phyloP scores from a whole-genome alignment of 2,329 filamentous ascomycete genomes.

The Microcera coccophila region DNA sequence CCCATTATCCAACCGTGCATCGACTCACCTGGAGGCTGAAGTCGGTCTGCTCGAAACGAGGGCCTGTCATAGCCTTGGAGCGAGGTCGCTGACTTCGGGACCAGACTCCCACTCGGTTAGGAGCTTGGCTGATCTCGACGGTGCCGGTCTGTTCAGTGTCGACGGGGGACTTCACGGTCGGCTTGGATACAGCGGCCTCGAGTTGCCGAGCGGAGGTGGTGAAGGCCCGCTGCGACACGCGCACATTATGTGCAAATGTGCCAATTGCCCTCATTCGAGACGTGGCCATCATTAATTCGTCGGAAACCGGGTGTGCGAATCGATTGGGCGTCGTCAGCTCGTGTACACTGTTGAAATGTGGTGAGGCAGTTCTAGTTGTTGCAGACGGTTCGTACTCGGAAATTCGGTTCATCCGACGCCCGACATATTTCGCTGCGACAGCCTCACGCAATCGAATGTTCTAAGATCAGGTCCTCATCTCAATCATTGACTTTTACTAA shows the following conservation, averaged over 20 bases:
- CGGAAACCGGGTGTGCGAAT: slow-evolving; percentile 24
- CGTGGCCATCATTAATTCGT: slow-evolving; percentile 36
- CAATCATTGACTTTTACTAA: too few species aligned
- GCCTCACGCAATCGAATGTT: too few species aligned
- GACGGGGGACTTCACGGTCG: slow-evolving; percentile 40
- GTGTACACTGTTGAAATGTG: slow-evolving; percentile 15
- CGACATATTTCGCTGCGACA: slow-evolving; percentile 20
- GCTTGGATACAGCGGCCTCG: slow-evolving; percentile 41
- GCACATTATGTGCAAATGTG: slow-evolving; percentile 42
- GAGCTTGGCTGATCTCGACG: slow-evolving; percentile 67
- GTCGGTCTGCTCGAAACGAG: slow-evolving; percentile 95
- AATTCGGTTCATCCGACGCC: slow-evolving; percentile 21
- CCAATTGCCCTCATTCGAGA: slow-evolving; percentile 46
- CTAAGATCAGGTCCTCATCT: too few species aligned
- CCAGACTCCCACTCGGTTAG: slow-evolving; percentile 80
- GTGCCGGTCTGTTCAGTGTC: slow-evolving; percentile 41
- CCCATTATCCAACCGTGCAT: slow-evolving; percentile 6
- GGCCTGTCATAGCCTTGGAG: slow-evolving; percentile 82
- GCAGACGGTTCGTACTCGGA: slow-evolving; percentile 14
- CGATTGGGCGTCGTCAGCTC: slow-evolving; percentile 23
- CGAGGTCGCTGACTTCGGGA: slow-evolving; percentile 80
- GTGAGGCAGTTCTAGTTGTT: slow-evolving; percentile 22
- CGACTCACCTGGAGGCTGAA: slow-evolving; percentile 75
- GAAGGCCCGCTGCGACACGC: slow-evolving; percentile 46
- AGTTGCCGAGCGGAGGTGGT: slow-evolving; percentile 43